Conservation (phyloP, 2,329 filamentous ascomycete species). For the Cryphonectria naterciae region DNA sequence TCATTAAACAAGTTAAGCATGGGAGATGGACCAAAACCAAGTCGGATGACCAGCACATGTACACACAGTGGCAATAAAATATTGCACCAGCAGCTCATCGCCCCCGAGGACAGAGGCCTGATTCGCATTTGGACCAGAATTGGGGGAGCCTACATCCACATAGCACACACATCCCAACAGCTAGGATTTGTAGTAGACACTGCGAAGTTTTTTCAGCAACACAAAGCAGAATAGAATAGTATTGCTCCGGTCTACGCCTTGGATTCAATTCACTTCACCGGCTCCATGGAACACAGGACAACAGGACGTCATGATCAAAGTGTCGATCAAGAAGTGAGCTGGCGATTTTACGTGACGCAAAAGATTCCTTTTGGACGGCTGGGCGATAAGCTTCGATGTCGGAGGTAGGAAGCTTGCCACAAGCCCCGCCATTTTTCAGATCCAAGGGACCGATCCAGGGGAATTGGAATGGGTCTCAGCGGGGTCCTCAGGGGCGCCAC, state of each 20-base stretch:
- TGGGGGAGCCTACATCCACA: neutral
- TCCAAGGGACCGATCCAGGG: constrained; percentile 15
- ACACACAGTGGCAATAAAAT: no score
- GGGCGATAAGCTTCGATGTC: constrained; percentile 22
- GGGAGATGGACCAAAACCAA: neutral
- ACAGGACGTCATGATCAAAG: neutral
- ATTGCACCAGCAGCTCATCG: neutral
- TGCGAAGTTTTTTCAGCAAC: no score
- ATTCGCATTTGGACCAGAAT: neutral
- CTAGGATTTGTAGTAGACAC: no score
- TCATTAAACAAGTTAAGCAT: no score
- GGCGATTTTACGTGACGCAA: neutral
- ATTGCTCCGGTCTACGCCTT: neutral
- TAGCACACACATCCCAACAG: neutral
- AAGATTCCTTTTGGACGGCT: neutral
- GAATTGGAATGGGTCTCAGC: neutral
- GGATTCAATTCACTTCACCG: neutral
- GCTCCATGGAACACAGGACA: neutral
- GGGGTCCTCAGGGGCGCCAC: neutral
- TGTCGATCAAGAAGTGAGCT: constrained; percentile 1
- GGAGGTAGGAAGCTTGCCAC: constrained; percentile 15
- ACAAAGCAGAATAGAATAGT: no score
- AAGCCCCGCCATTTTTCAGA: constrained; percentile 16
- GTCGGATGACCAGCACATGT: neutral
- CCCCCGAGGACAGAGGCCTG: neutral